Conservation (phyloP, 2,329 filamentous ascomycete species). For the Venturia aucupariae region DNA sequence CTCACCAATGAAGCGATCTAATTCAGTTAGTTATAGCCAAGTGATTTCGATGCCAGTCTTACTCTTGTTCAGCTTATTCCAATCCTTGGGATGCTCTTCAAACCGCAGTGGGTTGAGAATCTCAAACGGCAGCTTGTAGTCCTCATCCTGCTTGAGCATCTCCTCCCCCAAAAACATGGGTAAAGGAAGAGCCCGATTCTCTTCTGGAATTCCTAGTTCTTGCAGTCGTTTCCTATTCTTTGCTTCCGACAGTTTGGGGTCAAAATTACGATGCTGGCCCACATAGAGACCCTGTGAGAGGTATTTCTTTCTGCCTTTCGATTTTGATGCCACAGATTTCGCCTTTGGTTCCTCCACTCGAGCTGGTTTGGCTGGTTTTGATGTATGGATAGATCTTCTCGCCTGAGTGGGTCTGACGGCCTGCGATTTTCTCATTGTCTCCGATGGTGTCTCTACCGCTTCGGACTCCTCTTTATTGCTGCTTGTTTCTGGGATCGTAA, state of each 20-base stretch:
- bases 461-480: not conserved
- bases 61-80: constrained; percentile 89
- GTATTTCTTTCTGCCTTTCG: constrained; percentile 58
- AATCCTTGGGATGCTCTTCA: constrained; percentile 87
- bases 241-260: constrained; percentile 21
- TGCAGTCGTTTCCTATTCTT: constrained; percentile 4
- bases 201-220: constrained; percentile 9
- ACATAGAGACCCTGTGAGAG: constrained; percentile 76
- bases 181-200: constrained; percentile 24
- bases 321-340: constrained; percentile 21
- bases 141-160: constrained; percentile 44
- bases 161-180: constrained; percentile 72
- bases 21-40: not conserved
- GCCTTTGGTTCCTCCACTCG: constrained; percentile 20
- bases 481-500: not conserved
- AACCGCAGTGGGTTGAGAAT: constrained; percentile 79
- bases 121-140: constrained; percentile 76
- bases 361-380: constrained; percentile 3
- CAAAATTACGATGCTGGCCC: constrained; percentile 55
- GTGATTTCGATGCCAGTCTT: constrained; percentile 29
- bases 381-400: constrained; percentile 6
- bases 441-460: not conserved
- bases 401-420: not conserved
- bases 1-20: constrained; percentile 85
- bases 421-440: constrained; percentile 5